Evolutionary conservation across 2,329 filamentous ascomycete species (phyloP), one percentile per base, ranked within the genome.

Genomic region (Colletotrichum acutatum): DNA sequence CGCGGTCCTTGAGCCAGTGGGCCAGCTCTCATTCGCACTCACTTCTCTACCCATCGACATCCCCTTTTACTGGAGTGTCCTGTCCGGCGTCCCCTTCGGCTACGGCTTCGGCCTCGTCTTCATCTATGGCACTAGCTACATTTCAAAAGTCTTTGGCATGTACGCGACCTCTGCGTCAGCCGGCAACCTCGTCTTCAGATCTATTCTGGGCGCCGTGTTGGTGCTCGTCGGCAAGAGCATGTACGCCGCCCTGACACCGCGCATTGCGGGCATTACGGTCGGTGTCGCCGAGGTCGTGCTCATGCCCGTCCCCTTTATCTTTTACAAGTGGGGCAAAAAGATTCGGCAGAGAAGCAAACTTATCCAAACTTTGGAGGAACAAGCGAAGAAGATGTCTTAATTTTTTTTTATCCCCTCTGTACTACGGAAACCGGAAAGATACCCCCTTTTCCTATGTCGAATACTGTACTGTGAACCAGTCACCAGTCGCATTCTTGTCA

Each of bases 1-100:
- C 2, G 89, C 90, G 0, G 79, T 92, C 0, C 80, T 89, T 0
- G 85, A 90, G 3, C 90, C 91, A 0, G 78, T 88, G 2, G 90
- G 90, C 28, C 86, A 92, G 76, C 84, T 92, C 58, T 90, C 89
- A 82, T 92, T 92, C 74, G 89, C 90, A 0, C 92, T 90, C 89
- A 91, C 90, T 0, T 91, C 88, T 72, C 86, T 89, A 1, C 90
- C 90, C 0, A 80, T 81, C 0, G 85, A 87, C 16, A 88, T 91
- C 2, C 90, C 89, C 75, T 92, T 89, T 88, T 87, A 91, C 42
- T 84, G 86, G 24, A 89, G 90, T 4, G 87, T 93, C 37, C 79
- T 92, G 0, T 90, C 90, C 0, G 90, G 90, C 1, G 84, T 92
- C 1, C 88, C 89, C 0, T 93, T 92, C 75, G 91, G 91, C 2